Conservation (phyloP, 495 filamentous ascomycete species). For the Cenococcum geophilum region DNA sequence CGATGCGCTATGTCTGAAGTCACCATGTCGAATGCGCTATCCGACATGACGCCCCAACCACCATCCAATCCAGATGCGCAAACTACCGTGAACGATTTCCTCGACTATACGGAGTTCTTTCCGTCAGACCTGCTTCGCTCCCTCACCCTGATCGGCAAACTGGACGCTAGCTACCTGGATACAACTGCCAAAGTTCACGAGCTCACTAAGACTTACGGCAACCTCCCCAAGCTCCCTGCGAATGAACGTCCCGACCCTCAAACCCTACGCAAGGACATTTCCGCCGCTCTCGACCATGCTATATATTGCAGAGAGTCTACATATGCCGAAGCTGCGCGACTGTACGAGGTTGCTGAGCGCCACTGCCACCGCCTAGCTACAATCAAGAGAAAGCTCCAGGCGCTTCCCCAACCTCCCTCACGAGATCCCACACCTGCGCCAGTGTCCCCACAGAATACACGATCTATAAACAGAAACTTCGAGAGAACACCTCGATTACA, state of each 20-base stretch:
- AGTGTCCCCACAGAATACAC: slow-evolving; percentile 41
- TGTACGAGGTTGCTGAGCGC: slow-evolving; percentile 70
- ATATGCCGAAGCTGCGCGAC: slow-evolving; percentile 74
- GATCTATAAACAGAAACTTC: slow-evolving; percentile 39
- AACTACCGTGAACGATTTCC: slow-evolving; percentile 87
- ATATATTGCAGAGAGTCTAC: slow-evolving; percentile 70
- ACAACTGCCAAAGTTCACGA: slow-evolving; percentile 63
- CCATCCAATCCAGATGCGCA: slow-evolving; percentile 82
- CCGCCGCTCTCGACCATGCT: slow-evolving; percentile 63
- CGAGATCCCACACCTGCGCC: slow-evolving; percentile 58
- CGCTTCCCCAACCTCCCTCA: slow-evolving; percentile 65
- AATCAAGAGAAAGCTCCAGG: slow-evolving; percentile 76
- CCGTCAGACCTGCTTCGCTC: slow-evolving; percentile 89
- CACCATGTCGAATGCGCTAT: slow-evolving; percentile 29
- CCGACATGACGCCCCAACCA: slow-evolving; percentile 35
- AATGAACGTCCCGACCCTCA: slow-evolving; percentile 50
- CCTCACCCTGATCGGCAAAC: slow-evolving; percentile 75
- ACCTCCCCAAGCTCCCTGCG: slow-evolving; percentile 55
- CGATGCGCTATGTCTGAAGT: slow-evolving; percentile 28
- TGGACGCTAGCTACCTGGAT: slow-evolving; percentile 65
- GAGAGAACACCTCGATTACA: slow-evolving; percentile 35
- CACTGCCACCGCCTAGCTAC: slow-evolving; percentile 69
- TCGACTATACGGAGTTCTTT: slow-evolving; percentile 92
- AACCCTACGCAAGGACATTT: slow-evolving; percentile 67
- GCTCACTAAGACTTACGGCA: slow-evolving; percentile 66